Conservation (phyloP, 2,329 filamentous ascomycete genomes). For the Alternaria dauci region DNA sequence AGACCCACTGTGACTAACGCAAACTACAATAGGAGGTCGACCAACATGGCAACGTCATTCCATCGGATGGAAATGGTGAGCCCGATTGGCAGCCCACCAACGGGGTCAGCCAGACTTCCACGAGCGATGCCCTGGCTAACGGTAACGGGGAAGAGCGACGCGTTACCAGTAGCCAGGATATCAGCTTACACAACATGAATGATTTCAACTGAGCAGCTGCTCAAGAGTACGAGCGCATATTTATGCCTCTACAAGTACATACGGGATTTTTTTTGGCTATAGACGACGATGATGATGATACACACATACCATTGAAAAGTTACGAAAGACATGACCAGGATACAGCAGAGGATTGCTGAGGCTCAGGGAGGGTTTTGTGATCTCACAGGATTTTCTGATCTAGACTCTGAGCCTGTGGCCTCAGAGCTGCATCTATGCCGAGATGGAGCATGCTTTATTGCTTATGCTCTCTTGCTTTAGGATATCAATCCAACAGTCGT, state of each 20-base stretch:
- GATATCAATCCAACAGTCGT: constrained; percentile 12
- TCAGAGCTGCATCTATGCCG: constrained; percentile 1
- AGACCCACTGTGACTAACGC: constrained; percentile 15
- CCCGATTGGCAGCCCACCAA: constrained; percentile 39
- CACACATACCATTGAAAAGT: constrained; percentile 7
- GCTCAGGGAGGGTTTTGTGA: constrained; percentile 2
- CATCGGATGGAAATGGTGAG: constrained; percentile 50
- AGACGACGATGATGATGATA: constrained; percentile 8
- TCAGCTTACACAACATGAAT: constrained; percentile 66
- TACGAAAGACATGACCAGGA: constrained; percentile 9
- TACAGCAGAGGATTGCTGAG: constrained; percentile 4
- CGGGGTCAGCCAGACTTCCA: constrained; percentile 23
- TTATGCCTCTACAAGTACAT: not conserved
- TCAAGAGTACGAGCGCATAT: not conserved
- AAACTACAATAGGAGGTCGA: constrained; percentile 56
- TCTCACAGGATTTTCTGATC: not conserved
- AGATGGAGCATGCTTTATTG: constrained; percentile 13
- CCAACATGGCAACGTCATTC: constrained; percentile 64
- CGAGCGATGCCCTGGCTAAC: constrained; percentile 26
- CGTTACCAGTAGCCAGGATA: constrained; percentile 63
- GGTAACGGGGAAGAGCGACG: constrained; percentile 37
- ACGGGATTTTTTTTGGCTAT: not conserved
- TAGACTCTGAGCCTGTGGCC: not conserved
- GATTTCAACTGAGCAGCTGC: constrained; percentile 41
- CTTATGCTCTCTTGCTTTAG: constrained; percentile 11